These are phyloP conservation scores for Mucor ambiguus DNA, from an alignment of 371 early-diverging fungal genomes.

Conservation along the genomic window DNA sequence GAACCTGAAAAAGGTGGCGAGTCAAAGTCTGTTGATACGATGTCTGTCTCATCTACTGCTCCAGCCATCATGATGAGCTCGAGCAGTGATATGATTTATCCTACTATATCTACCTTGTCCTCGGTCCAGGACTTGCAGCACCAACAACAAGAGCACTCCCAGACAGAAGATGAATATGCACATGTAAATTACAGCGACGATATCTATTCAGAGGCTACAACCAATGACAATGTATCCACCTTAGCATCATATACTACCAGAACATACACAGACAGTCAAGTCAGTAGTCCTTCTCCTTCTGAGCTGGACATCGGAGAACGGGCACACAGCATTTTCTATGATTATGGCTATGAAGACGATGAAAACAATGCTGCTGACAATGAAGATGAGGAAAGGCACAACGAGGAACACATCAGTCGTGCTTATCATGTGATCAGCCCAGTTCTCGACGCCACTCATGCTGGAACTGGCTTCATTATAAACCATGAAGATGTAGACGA, in stretches of 20 bases:
- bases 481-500: slow-evolving; percentile 1
- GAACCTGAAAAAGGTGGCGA: slow-evolving; percentile 7
- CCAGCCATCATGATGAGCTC: slow-evolving; percentile 10
- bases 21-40: background rate
- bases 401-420: background rate
- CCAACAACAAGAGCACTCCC: background rate
- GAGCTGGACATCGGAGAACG: slow-evolving; percentile 12
- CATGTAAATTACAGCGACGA: slow-evolving; percentile 1
- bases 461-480: background rate
- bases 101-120: slow-evolving; percentile 9
- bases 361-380: background rate
- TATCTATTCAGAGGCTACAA: slow-evolving; percentile 1
- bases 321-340: background rate
- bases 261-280: slow-evolving; percentile 20
- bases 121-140: background rate
- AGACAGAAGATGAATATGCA: background rate
- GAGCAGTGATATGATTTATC: slow-evolving; percentile 14
- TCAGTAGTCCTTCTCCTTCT: slow-evolving; percentile 15
- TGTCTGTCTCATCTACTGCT: background rate
- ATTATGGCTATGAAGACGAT: background rate
- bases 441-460: background rate
- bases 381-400: background rate
- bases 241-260: slow-evolving; percentile 2
- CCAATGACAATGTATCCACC: slow-evolving; percentile 3
- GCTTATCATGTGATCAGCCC: slow-evolving; percentile 8